Evolutionary conservation across 495 filamentous ascomycete species (phyloP).

Genomic region (Talaromyces proteolyticus): DNA sequence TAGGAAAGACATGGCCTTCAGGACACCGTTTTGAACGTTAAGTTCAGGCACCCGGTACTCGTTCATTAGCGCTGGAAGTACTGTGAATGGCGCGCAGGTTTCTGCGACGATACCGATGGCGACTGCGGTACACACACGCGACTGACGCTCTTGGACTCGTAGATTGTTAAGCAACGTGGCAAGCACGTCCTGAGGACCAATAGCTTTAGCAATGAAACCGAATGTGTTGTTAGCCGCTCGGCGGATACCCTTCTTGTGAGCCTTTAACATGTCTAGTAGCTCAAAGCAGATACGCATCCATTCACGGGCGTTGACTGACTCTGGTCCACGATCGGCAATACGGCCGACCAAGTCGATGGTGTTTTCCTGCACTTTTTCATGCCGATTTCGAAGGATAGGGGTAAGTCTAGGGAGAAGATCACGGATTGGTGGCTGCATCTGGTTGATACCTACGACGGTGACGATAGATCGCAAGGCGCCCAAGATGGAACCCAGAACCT

Average conservation of each 20-base stretch:
- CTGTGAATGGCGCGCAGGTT: slow-evolving; percentile 98
- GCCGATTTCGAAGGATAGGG: slow-evolving; percentile 93
- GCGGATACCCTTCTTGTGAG: slow-evolving; percentile 98
- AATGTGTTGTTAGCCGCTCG: slow-evolving; percentile 99
- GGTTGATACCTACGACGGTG: slow-evolving; percentile 94
- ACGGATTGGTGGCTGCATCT: slow-evolving; percentile 98
- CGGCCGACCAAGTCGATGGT: slow-evolving; percentile 99
- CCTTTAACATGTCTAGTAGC: slow-evolving; percentile 98
- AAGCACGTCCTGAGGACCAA: slow-evolving; percentile 95
- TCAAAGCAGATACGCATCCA: slow-evolving; percentile 99
- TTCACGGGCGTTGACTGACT: slow-evolving; percentile 92
- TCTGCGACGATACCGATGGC: slow-evolving; percentile 99
- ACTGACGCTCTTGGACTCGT: slow-evolving; percentile 94
- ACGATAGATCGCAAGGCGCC: slow-evolving; percentile 94
- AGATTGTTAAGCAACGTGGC: slow-evolving; percentile 95
- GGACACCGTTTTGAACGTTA: slow-evolving; percentile 97
- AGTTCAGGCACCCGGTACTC: slow-evolving; percentile 98
- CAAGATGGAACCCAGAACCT: slow-evolving; percentile 94
- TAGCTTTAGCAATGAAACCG: slow-evolving; percentile 99
- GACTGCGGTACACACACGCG: slow-evolving; percentile 95
- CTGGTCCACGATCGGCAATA: slow-evolving; percentile 94
- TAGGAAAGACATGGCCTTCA: slow-evolving; percentile 94
- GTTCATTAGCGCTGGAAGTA: slow-evolving; percentile 99
- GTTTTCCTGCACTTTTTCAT: slow-evolving; percentile 99
- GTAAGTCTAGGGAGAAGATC: slow-evolving; percentile 94